These are phyloP conservation scores for Cryptococcus sp. DNA, from an alignment of 1,284 basidiomycete species.

Conservation along the genomic window DNA sequence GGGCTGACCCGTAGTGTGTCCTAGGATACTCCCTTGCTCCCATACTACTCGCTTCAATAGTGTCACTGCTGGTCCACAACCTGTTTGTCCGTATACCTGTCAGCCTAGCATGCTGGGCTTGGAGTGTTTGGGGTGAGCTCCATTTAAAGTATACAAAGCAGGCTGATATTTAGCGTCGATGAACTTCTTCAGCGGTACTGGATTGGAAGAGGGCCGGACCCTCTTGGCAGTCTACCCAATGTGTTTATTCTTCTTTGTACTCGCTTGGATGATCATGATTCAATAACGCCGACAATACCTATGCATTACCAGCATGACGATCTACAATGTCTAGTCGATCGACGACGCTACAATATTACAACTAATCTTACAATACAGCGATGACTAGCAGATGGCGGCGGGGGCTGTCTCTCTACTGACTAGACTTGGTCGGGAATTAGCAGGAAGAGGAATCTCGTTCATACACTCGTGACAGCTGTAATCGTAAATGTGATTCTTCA, in stretches of 20 bases:
- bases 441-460: not conserved
- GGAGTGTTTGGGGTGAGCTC: constrained; percentile 85
- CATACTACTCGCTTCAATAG: constrained; percentile 77
- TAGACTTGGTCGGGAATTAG: not conserved
- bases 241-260: constrained; percentile 55
- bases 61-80: constrained; percentile 76
- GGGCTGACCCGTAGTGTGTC: constrained; percentile 55
- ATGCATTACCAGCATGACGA: not conserved
- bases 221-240: constrained; percentile 89
- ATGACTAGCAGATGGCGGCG: not conserved
- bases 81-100: constrained; percentile 82
- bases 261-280: constrained; percentile 93
- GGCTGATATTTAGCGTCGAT: constrained; percentile 63
- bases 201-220: constrained; percentile 80
- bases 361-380: too few species aligned
- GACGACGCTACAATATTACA: not conserved
- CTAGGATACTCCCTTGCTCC: constrained; percentile 88
- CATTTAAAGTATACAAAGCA: constrained; percentile 23
- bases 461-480: constrained; percentile 17
- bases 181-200: constrained; percentile 89
- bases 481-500: constrained; percentile 19
- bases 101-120: constrained; percentile 77
- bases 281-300: too few species aligned
- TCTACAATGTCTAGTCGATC: not conserved
- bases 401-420: not conserved